Percentiles rank a stretch among this genome's conserved stretches.
These are phyloP conservation scores for Somion occarium DNA, from an alignment of 1,284 basidiomycete genomes.

Conservation along the genomic window DNA sequence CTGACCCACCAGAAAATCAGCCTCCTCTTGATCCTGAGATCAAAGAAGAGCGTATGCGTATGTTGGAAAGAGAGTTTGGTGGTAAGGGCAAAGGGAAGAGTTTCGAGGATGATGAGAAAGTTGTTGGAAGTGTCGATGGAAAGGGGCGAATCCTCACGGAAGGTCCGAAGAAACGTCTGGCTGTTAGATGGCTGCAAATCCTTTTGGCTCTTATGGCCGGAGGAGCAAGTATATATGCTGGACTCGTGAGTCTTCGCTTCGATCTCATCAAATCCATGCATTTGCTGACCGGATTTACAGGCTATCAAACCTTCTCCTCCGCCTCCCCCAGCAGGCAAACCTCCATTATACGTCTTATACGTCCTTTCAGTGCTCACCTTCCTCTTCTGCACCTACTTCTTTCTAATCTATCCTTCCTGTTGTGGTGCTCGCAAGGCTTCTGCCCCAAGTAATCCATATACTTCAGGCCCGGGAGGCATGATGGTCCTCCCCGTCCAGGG, in stretches of 20 bases:
- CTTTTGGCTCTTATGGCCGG: conserved; percentile 46
- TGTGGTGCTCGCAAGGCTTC: conserved; percentile 30
- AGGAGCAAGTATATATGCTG: conserved; percentile 57
- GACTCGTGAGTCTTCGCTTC: conserved; percentile 41
- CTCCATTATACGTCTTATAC: conserved; percentile 55
- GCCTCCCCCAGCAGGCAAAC: conserved; percentile 52
- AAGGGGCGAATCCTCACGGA: conserved; percentile 55
- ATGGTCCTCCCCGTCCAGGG: conserved; percentile 60
- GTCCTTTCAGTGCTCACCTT: conserved; percentile 49
- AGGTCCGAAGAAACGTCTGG: conserved; percentile 55
- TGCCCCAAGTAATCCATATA: conserved; percentile 5
- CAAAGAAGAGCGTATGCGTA: conserved; percentile 63
- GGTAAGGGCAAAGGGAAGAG: conserved; percentile 24
- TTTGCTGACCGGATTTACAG: conserved; percentile 28
- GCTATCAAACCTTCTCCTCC: conserved; percentile 48
- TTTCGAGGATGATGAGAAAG: conserved; percentile 37
- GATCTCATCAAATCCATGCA: conserved; percentile 1
- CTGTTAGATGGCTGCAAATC: conserved; percentile 44
- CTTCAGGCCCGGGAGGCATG: conserved; percentile 42
- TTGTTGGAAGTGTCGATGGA: conserved; percentile 53
- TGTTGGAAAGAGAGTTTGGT: conserved; percentile 64
- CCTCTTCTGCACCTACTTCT: conserved; percentile 48
- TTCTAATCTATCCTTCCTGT: conserved; percentile 55
- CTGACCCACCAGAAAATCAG: conserved; percentile 16
- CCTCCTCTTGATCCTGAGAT: conserved; percentile 40